Conservation (phyloP, 345 rosid species). For the Triadica sebifera region DNA sequence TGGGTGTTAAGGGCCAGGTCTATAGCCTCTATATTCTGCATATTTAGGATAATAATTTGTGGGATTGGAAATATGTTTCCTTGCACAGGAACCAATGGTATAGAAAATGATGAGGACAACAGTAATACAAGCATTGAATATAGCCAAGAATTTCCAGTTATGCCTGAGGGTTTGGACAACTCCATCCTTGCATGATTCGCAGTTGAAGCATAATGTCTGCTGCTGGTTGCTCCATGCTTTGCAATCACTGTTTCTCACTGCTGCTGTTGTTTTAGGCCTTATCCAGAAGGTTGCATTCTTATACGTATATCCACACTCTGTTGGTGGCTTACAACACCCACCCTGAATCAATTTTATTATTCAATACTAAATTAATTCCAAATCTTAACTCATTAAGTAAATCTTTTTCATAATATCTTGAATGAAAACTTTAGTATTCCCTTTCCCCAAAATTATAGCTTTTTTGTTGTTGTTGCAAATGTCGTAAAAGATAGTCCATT, state of each 20-base stretch:
- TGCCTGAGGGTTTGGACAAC: slow-evolving; percentile 6
- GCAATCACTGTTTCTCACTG: slow-evolving; percentile 22
- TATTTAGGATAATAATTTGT: neutral
- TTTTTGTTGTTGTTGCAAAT: no score
- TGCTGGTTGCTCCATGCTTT: slow-evolving; percentile 38
- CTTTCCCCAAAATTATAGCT: no score
- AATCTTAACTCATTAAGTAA: no score
- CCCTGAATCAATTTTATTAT: neutral
- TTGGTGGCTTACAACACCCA: slow-evolving; percentile 50
- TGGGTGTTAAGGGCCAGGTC: neutral
- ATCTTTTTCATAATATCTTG: no score
- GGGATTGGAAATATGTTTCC: slow-evolving; percentile 6
- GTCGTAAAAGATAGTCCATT: no score
- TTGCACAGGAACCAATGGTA: slow-evolving; percentile 29
- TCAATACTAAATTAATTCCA: neutral
- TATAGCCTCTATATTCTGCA: slow-evolving; percentile 2
- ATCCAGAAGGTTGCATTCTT: slow-evolving; percentile 28
- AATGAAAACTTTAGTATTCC: no score
- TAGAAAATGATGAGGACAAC: neutral
- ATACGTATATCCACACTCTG: slow-evolving; percentile 30
- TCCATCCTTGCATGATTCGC: slow-evolving; percentile 44
- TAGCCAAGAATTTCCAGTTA: slow-evolving; percentile 12
- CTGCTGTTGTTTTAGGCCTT: slow-evolving; percentile 3
- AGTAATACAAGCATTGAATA: neutral
- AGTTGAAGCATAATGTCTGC: slow-evolving; percentile 36